These are phyloP conservation scores for Fusarium coffeatum DNA, from an alignment of 2,329 filamentous ascomycete genomes.

Conservation along the genomic window DNA sequence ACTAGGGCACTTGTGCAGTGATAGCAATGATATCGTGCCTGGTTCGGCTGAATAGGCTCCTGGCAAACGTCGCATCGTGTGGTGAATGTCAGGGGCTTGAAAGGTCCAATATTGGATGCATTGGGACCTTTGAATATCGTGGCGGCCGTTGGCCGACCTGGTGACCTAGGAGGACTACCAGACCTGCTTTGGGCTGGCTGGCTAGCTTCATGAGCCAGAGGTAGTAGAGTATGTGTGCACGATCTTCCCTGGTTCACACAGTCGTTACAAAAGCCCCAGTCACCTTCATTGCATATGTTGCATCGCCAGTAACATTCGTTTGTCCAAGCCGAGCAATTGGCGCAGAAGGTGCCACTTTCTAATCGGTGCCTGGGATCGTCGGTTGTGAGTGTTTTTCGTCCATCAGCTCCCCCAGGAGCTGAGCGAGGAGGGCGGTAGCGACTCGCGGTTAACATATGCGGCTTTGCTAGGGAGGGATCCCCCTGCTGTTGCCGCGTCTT, in stretches of 20 bases:
- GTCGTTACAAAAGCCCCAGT: slow-evolving; percentile 92
- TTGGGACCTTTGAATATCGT: slow-evolving; percentile 61
- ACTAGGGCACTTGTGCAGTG: slow-evolving; percentile 69
- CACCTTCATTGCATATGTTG: slow-evolving; percentile 85
- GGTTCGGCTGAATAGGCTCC: slow-evolving; percentile 74
- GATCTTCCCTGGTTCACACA: slow-evolving; percentile 86
- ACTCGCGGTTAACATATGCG: slow-evolving; percentile 69
- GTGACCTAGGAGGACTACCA: slow-evolving; percentile 54
- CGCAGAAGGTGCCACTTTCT: slow-evolving; percentile 86
- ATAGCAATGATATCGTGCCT: slow-evolving; percentile 83
- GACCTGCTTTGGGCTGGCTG: slow-evolving; percentile 52
- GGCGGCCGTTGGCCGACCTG: slow-evolving; percentile 61
- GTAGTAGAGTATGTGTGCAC: slow-evolving; percentile 85
- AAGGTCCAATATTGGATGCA: slow-evolving; percentile 62
- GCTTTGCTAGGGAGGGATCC: slow-evolving; percentile 56
- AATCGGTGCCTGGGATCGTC: slow-evolving; percentile 76
- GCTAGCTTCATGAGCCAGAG: slow-evolving; percentile 71
- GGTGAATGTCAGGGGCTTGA: slow-evolving; percentile 76
- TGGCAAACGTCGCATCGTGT: slow-evolving; percentile 84
- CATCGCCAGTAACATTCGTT: slow-evolving; percentile 94
- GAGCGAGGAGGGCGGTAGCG: slow-evolving; percentile 66
- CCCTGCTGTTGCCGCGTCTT: slow-evolving; percentile 56
- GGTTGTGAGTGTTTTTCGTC: slow-evolving; percentile 68
- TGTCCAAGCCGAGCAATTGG: slow-evolving; percentile 76
- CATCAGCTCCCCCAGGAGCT: slow-evolving; percentile 64